These are phyloP conservation scores for Starmerella lactis-condensi DNA, from an alignment of 805 yeast species.

Conservation along the genomic window DNA sequence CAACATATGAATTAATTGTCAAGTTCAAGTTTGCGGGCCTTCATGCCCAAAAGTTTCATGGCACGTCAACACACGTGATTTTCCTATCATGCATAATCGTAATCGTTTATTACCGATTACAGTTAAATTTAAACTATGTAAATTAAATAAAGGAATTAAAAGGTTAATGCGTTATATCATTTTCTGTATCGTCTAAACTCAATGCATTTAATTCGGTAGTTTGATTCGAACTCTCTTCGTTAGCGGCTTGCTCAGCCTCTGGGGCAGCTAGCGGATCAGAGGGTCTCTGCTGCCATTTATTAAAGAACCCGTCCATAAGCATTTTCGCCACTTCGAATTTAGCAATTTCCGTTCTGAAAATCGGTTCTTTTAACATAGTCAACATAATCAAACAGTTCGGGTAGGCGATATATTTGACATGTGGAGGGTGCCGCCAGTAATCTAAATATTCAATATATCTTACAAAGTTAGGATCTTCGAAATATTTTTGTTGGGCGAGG, in stretches of 20 bases:
- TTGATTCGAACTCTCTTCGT: background rate
- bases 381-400: slow-evolving; percentile 79
- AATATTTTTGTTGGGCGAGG: slow-evolving; percentile 64
- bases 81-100: too few relatives aligned
- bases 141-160: background rate
- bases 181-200: background rate
- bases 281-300: slow-evolving; percentile 21
- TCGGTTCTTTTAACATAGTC: slow-evolving; percentile 32
- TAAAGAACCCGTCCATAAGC: slow-evolving; percentile 27
- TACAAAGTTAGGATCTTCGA: slow-evolving; percentile 53
- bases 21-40: too few relatives aligned
- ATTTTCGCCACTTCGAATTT: slow-evolving; percentile 27
- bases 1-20: too few relatives aligned
- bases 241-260: background rate
- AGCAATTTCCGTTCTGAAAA: slow-evolving; percentile 25
- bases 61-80: too few relatives aligned
- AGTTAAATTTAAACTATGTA: background rate
- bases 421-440: slow-evolving; percentile 66
- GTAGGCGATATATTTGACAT: slow-evolving; percentile 53
- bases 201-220: background rate
- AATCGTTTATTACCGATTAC: too few relatives aligned
- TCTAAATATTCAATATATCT: slow-evolving; percentile 62
- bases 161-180: background rate
- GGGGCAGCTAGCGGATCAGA: background rate
- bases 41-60: too few relatives aligned